These are phyloP conservation scores for Euphrasia confusa DNA, from an alignment of 257 asterid genomes.

Conservation along the genomic window DNA sequence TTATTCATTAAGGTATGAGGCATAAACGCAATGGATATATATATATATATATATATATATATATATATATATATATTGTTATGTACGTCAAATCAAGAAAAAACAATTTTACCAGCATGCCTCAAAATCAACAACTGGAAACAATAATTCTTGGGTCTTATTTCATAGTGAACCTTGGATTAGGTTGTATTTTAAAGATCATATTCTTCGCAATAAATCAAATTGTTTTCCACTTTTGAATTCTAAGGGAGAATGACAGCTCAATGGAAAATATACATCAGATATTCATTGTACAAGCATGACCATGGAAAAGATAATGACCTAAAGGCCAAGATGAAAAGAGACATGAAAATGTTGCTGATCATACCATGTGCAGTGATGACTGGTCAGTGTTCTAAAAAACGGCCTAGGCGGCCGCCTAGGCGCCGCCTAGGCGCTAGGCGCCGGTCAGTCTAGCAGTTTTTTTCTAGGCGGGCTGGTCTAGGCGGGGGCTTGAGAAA, in stretches of 20 bases:
- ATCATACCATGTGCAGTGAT: slow-evolving; percentile 69
- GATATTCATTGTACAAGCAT: neutral
- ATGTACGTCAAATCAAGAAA: neutral
- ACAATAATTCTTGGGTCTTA: neutral
- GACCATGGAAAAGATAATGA: neutral
- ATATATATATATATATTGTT: neutral
- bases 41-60: no score
- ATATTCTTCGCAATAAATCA: slow-evolving; percentile 2
- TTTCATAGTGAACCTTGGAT: neutral
- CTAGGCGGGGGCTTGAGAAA: no score
- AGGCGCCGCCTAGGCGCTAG: no score
- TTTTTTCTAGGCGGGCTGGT: no score
- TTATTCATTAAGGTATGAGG: slow-evolving; percentile 2
- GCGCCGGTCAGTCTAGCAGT: no score
- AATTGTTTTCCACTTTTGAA: slow-evolving; percentile 1
- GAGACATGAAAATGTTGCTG: slow-evolving; percentile 4
- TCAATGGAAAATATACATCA: neutral
- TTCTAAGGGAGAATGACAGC: slow-evolving; percentile 1
- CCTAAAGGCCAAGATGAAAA: neutral
- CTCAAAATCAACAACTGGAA: neutral
- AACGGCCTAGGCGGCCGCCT: no score
- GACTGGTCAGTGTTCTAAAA: no score
- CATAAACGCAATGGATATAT: neutral
- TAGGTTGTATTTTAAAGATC: slow-evolving; percentile 11
- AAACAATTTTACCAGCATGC: neutral